Evolutionary conservation across 441 rosid species (phyloP).

Genomic region (Theobroma grandiflorum): DNA sequence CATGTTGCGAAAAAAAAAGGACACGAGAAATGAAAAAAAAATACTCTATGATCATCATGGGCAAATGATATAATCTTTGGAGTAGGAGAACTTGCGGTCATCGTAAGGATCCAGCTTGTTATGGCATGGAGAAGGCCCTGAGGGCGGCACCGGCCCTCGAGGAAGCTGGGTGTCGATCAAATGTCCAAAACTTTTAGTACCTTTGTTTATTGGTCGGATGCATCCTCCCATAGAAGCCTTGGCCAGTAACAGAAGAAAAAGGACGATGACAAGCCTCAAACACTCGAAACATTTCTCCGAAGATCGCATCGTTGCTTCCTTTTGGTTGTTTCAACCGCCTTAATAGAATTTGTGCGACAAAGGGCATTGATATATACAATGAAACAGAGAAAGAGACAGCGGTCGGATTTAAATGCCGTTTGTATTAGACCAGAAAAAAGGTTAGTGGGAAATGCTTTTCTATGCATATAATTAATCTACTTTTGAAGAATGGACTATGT

Average conservation of each 20-base stretch:
- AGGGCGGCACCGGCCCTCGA: constrained; percentile 55
- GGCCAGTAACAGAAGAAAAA: constrained; percentile 24
- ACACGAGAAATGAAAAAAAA: neutral
- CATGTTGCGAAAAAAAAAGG: neutral
- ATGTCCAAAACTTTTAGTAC: neutral
- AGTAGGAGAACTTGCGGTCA: neutral
- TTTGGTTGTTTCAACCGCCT: neutral
- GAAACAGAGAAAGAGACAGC: constrained; percentile 24
- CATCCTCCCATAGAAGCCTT: constrained; percentile 27
- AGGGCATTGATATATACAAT: neutral
- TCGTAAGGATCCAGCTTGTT: constrained; percentile 37
- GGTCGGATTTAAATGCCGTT: constrained; percentile 32
- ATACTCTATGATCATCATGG: neutral
- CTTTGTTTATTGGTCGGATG: constrained; percentile 29
- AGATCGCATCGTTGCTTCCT: neutral
- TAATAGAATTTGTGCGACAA: neutral
- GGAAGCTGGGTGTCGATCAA: constrained; percentile 35
- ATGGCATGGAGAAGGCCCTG: constrained; percentile 54
- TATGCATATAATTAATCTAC: neutral
- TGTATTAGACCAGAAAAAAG: constrained; percentile 21
- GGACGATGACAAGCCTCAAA: neutral
- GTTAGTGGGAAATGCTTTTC: neutral
- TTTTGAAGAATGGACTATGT: neutral
- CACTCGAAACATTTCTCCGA: neutral
- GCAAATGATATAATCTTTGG: constrained; percentile 1